Percentiles rank a stretch among this genome's conserved stretches.
These are phyloP conservation scores for Auriscalpium vulgare DNA, from an alignment of 768 basidiomycete species.

Conservation along the genomic window DNA sequence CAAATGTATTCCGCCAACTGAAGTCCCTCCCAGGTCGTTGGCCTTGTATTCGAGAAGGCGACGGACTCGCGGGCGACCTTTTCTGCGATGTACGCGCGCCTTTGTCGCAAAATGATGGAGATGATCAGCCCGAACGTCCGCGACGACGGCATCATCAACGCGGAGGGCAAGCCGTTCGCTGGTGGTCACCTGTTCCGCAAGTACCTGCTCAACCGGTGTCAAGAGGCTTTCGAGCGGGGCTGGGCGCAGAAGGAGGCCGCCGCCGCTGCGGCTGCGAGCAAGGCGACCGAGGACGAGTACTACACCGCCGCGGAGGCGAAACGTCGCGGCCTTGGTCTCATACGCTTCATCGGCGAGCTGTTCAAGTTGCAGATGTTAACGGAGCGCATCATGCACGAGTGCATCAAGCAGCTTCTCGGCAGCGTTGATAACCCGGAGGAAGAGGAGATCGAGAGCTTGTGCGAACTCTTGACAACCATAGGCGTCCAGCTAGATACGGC, in stretches of 20 bases:
- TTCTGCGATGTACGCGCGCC: constrained; percentile 95
- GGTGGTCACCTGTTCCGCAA: constrained; percentile 95
- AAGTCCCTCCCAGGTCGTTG: constrained; percentile 69
- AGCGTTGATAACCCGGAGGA: constrained; percentile 96
- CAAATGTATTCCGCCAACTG: no score
- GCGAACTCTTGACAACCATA: constrained; percentile 87
- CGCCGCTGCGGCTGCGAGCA: no score
- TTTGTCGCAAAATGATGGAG: constrained; percentile 96
- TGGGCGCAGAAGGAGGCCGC: constrained; percentile 86
- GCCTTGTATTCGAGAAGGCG: constrained; percentile 94
- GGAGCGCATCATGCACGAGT: constrained; percentile 97
- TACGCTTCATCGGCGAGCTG: constrained; percentile 96
- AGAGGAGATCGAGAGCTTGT: constrained; percentile 94
- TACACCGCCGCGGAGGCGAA: constrained; percentile 96
- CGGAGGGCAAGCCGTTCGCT: constrained; percentile 81
- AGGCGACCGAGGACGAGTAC: constrained; percentile 96
- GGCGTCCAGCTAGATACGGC: constrained; percentile 76
- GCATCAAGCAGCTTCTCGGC: constrained; percentile 88
- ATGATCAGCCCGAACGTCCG: constrained; percentile 81
- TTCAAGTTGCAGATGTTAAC: constrained; percentile 99
- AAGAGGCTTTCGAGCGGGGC: constrained; percentile 95
- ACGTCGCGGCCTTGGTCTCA: constrained; percentile 91
- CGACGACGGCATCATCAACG: constrained; percentile 77
- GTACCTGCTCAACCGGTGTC: constrained; percentile 93
- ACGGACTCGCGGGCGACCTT: constrained; percentile 84